These are phyloP conservation scores for Pharus latifolius DNA, from an alignment of 176 grass and related monocot species.

Conservation along the genomic window DNA sequence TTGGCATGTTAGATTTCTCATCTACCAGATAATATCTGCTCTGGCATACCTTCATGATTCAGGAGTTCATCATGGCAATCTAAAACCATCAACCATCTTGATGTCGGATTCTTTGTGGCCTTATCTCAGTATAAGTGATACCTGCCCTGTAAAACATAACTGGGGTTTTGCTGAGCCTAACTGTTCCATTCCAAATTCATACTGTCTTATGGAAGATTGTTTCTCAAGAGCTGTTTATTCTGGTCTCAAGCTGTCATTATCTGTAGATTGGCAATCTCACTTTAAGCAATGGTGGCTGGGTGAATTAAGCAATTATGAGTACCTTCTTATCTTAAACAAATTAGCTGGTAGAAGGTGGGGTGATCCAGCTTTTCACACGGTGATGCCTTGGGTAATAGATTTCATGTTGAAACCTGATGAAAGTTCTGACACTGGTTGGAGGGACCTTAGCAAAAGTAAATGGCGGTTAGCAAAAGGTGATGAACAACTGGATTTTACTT, in stretches of 20 bases:
- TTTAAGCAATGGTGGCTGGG: slow-evolving; percentile 80
- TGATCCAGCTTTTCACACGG: slow-evolving; percentile 79
- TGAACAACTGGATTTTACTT: slow-evolving; percentile 95
- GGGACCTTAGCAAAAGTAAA: slow-evolving; percentile 93
- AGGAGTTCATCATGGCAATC: slow-evolving; percentile 70
- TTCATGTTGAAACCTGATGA: slow-evolving; percentile 72
- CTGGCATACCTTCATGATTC: slow-evolving; percentile 64
- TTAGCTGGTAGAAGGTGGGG: slow-evolving; percentile 92
- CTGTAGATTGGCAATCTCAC: slow-evolving; percentile 50
- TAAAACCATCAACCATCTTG: slow-evolving; percentile 61
- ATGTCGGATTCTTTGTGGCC: slow-evolving; percentile 72
- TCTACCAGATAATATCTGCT: slow-evolving; percentile 83
- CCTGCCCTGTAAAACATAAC: slow-evolving; percentile 32
- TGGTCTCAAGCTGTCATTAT: slow-evolving; percentile 42
- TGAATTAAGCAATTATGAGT: slow-evolving; percentile 90
- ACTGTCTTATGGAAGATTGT: slow-evolving; percentile 36
- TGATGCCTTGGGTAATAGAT: slow-evolving; percentile 99
- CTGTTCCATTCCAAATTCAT: slow-evolving; percentile 15
- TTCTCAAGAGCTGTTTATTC: slow-evolving; percentile 38
- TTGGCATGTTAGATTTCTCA: slow-evolving; percentile 76
- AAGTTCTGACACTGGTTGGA: slow-evolving; percentile 81
- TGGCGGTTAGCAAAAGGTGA: slow-evolving; percentile 96
- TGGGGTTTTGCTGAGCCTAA: slow-evolving; percentile 23
- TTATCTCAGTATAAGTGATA: slow-evolving; percentile 66
- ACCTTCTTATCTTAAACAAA: slow-evolving; percentile 89